Evolutionary conservation across 179 eudicot species (phyloP).

Genomic region (Actinidia chinensis): DNA sequence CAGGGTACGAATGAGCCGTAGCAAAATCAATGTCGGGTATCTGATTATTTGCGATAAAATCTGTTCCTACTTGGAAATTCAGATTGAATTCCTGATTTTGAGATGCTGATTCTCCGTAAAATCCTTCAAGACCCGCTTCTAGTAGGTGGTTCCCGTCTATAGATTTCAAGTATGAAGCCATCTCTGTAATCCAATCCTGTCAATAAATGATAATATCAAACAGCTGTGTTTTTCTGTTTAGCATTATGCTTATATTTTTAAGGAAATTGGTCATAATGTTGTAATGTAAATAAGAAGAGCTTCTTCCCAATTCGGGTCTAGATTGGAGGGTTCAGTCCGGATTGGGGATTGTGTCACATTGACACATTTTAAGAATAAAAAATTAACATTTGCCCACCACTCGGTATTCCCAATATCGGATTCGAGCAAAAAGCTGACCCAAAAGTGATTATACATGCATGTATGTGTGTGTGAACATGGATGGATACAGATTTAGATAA

Average conservation of each 20-base stretch:
- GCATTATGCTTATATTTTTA: too few relatives aligned
- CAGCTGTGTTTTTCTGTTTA: neutral
- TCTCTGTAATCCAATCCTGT: constrained; percentile 41
- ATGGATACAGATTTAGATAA: neutral
- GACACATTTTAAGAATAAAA: too few relatives aligned
- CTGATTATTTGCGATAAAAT: constrained; percentile 33
- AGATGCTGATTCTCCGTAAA: constrained; percentile 31
- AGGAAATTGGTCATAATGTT: too few relatives aligned
- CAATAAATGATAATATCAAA: neutral
- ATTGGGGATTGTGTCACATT: too few relatives aligned
- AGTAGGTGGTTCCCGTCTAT: constrained; percentile 33
- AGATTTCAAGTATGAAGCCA: constrained; percentile 32
- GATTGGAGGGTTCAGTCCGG: too few relatives aligned
- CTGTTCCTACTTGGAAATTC: constrained; percentile 31
- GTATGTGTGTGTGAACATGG: too few relatives aligned
- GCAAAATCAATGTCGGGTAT: constrained; percentile 34
- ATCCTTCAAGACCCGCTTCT: constrained; percentile 39
- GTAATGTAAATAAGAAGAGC: too few relatives aligned
- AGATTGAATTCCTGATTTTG: constrained; percentile 16
- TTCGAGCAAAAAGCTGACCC: too few relatives aligned
- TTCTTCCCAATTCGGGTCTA: too few relatives aligned
- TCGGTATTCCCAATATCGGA: too few relatives aligned
- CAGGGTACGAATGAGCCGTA: constrained; percentile 38
- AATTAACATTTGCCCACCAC: too few relatives aligned
- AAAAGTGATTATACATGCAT: too few relatives aligned